phyloP scores from a whole-genome alignment of 2,329 filamentous ascomycete genomes.

The Scortechinia acanthostroma region DNA sequence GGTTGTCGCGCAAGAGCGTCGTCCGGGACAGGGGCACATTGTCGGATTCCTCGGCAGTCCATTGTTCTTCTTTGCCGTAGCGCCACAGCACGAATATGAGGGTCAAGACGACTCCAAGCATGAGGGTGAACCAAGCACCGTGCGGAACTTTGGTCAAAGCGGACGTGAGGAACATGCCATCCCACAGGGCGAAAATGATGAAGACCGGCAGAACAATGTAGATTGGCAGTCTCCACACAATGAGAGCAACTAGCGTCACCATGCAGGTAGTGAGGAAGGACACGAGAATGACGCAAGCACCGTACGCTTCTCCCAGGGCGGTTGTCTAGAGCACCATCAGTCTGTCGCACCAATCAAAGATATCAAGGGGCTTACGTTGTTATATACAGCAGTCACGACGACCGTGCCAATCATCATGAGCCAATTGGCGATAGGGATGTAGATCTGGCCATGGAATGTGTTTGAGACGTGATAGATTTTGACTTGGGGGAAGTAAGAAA shows the following conservation, averaged over 20 bases:
- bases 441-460: constrained; percentile 68
- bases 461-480: constrained; percentile 66
- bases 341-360: constrained; percentile 6
- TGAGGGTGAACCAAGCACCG: constrained; percentile 73
- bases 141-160: constrained; percentile 67
- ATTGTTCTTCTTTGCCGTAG: constrained; percentile 73
- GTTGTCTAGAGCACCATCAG: constrained; percentile 39
- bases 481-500: constrained; percentile 70
- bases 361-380: constrained; percentile 39
- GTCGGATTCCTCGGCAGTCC: constrained; percentile 47
- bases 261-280: constrained; percentile 74
- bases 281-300: constrained; percentile 74
- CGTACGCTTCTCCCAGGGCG: constrained; percentile 67
- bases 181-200: constrained; percentile 57
- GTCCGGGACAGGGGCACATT: constrained; percentile 12
- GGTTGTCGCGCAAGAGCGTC: constrained; percentile 29
- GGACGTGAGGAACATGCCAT: constrained; percentile 65
- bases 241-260: constrained; percentile 63
- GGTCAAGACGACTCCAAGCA: constrained; percentile 54
- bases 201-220: constrained; percentile 54
- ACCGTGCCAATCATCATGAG: constrained; percentile 70
- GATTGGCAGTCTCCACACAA: constrained; percentile 63
- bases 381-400: constrained; percentile 69
- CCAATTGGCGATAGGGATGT: constrained; percentile 72
- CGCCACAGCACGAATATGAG: constrained; percentile 68